These are phyloP conservation scores for Chalciporus pseudorubinellus DNA, from an alignment of 768 basidiomycete species.

Conservation along the genomic window DNA sequence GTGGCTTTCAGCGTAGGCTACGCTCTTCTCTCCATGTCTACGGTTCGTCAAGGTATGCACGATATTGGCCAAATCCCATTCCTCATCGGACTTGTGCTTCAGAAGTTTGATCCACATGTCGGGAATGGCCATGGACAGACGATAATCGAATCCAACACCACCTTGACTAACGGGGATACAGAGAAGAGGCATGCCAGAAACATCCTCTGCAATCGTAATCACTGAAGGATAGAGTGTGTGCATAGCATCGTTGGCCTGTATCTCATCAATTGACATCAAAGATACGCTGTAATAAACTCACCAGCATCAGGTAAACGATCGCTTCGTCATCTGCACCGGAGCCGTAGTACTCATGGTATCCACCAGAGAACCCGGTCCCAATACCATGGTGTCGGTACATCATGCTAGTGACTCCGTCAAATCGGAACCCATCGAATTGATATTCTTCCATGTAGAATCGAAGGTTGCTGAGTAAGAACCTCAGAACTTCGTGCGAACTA, in stretches of 20 bases:
- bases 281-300: conserved; percentile 38
- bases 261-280: conserved; percentile 5
- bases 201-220: conserved; percentile 97
- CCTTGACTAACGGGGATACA: conserved; percentile 75
- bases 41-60: conserved; percentile 89
- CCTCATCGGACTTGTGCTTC: conserved; percentile 84
- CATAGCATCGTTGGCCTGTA: conserved; percentile 87
- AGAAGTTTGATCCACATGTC: conserved; percentile 99
- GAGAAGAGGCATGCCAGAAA: conserved; percentile 97
- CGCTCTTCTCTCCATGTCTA: conserved; percentile 83
- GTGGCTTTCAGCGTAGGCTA: conserved; percentile 94
- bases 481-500: conserved; percentile 86
- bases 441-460: conserved; percentile 96
- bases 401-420: conserved; percentile 99
- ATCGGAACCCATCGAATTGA: conserved; percentile 95
- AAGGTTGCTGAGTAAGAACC: conserved; percentile 93
- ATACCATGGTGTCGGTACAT: conserved; percentile 99
- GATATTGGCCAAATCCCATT: conserved; percentile 87
- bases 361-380: conserved; percentile 95
- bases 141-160: conserved; percentile 97
- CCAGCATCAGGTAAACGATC: conserved; percentile 96
- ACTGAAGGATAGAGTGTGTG: conserved; percentile 75
- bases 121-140: conserved; percentile 96
- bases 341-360: conserved; percentile 98
- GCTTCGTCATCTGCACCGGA: conserved; percentile 79